A percentile compares a stretch with the other conserved stretches of the same genome.
These are phyloP conservation scores for Flaveria trinervia DNA, from an alignment of 129 eudicot genomes.

Conservation along the genomic window DNA sequence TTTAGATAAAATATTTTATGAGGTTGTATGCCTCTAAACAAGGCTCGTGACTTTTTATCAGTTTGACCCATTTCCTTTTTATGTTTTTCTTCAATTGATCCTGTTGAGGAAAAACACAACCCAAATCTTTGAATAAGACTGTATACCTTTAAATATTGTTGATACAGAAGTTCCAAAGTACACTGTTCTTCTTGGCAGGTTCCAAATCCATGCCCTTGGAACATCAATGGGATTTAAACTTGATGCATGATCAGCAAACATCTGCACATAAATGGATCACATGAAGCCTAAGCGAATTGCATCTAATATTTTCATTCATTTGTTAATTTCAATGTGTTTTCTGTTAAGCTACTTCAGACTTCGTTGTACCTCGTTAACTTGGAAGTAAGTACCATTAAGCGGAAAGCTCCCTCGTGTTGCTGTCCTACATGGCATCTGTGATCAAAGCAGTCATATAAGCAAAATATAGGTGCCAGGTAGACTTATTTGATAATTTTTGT, in stretches of 20 bases:
- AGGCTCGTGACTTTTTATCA: not conserved
- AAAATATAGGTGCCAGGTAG: not conserved
- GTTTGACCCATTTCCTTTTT: not conserved
- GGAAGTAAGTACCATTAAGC: constrained; percentile 93
- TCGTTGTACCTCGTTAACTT: constrained; percentile 84
- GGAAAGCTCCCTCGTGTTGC: constrained; percentile 99
- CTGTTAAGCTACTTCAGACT: constrained; percentile 7
- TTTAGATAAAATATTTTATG: not conserved
- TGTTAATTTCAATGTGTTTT: constrained; percentile 1
- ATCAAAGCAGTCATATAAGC: constrained; percentile 27
- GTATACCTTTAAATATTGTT: constrained; percentile 77
- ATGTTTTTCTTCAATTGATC: not conserved
- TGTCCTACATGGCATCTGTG: constrained; percentile 94
- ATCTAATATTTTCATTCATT: constrained; percentile 15
- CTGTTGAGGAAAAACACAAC: not conserved
- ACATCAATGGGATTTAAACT: constrained; percentile 77
- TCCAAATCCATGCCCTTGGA: constrained; percentile 75
- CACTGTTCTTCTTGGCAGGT: constrained; percentile 71
- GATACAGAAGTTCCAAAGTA: constrained; percentile 92
- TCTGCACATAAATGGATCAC: constrained; percentile 42
- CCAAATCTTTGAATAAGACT: not conserved
- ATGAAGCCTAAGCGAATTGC: constrained; percentile 13
- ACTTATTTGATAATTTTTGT: constrained; percentile 3
- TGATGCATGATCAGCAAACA: constrained; percentile 95
- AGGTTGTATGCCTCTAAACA: not conserved